Evolutionary conservation across 108 stramenopile genomes (phyloP), one percentile per base, ranked within the genome.

Genomic region (Fragilaria crotonensis): DNA sequence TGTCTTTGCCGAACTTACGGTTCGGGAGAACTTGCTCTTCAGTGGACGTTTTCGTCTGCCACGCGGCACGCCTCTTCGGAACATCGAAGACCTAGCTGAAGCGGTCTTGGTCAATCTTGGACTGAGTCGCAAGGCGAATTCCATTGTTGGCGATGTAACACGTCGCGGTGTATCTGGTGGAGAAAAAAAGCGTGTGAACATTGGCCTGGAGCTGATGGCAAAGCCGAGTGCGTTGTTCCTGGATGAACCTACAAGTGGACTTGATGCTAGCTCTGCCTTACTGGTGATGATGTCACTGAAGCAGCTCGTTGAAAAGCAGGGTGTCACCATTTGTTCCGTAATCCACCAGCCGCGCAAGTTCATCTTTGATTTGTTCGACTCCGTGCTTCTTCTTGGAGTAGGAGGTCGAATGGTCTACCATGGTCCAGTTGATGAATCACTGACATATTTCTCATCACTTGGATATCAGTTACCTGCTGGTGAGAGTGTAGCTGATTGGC

Each of bases 261-360:
- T 76, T 31, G 81, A 82, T 68, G 57, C 79, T 36, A 61, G 57
- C 9, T 66, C 73, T 30, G 75, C 80, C 22, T 33, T 71, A 25
- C 33, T 78, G 32, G 77, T 81, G 20, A 76, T 79, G 70, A 48
- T 66, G 33, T 67, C 63, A 19, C 63, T 86, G 14, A 58, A 62
- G 20, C 30, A 52, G 32, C 48, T 82, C 29, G 64, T 68, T 11
- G 30, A 57, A 26, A 64, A 51, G 27, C 48, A 72, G 21, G 79
- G 81, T n/a, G 69, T 82, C 36, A 80, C 88, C 11, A 75, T 87
- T 18, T 51, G 68, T 0, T 52, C n/a, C n/a, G n/a, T 87, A 5
- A 90, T 94, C 60, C 92, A 94, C 48, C 89, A 87, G 55, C 93
- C 93, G 25, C 67, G 82, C 26, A n/a, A n/a, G n/a, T n/a, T n/a